Percentiles rank a stretch among this genome's conserved stretches.
phyloP scores from a whole-genome alignment of 192 early-diverging fungal genomes.

The Jimgerdemannia lactiflua region DNA sequence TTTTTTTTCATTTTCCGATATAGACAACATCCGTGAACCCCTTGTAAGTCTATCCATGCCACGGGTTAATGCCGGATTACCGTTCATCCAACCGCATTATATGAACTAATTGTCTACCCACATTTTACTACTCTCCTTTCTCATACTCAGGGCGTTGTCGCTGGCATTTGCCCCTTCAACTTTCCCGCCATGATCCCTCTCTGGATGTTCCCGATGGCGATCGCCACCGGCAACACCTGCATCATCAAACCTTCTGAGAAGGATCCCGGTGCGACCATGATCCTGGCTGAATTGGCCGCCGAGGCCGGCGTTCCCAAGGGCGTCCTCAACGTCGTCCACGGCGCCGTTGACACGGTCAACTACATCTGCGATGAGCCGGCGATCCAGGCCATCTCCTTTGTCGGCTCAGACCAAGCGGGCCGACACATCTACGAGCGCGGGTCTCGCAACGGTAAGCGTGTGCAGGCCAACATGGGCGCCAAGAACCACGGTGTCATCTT shows the following conservation, averaged over 20 bases:
- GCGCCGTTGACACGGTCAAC: slow-evolving; percentile 83
- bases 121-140: slow-evolving; percentile 6
- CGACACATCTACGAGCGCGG: slow-evolving; percentile 88
- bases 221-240: slow-evolving; percentile 89
- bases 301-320: slow-evolving; percentile 90
- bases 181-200: slow-evolving; percentile 95
- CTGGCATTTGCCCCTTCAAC: slow-evolving; percentile 95
- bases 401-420: slow-evolving; percentile 87
- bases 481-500: slow-evolving; percentile 98
- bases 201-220: slow-evolving; percentile 97
- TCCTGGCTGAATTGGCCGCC: slow-evolving; percentile 81
- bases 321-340: slow-evolving; percentile 93
- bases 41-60: slow-evolving; percentile 26
- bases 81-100: too few species aligned
- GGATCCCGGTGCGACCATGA: slow-evolving; percentile 91
- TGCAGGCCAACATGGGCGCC: slow-evolving; percentile 95
- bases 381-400: slow-evolving; percentile 93
- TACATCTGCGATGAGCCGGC: slow-evolving; percentile 82
- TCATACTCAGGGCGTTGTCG: slow-evolving; percentile 68
- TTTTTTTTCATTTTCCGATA: too few species aligned
- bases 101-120: too few species aligned
- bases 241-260: slow-evolving; percentile 93
- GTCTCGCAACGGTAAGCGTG: slow-evolving; percentile 88
- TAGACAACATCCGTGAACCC: slow-evolving; percentile 84
- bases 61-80: not conserved